Conservation (phyloP, 73 alveolate genomes). For the Paramecium pentaurelia region DNA sequence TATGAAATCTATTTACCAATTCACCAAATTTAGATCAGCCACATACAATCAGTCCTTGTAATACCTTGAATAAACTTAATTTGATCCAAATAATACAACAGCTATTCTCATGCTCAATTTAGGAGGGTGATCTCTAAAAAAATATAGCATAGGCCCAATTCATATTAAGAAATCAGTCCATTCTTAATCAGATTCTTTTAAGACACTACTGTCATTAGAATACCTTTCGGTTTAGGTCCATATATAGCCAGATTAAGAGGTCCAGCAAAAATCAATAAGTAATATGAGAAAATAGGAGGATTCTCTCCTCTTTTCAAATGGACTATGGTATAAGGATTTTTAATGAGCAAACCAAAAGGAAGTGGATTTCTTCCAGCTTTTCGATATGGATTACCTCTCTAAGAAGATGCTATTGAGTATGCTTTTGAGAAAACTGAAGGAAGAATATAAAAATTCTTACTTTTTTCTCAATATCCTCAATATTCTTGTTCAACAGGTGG, state of each 20-base stretch:
- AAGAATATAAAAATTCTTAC: constrained; percentile 62
- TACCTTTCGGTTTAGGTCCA: constrained; percentile 63
- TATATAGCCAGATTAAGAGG: constrained; percentile 59
- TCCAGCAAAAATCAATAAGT: constrained; percentile 55
- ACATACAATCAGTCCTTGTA: neutral
- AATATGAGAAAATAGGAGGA: constrained; percentile 67
- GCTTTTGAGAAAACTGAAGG: constrained; percentile 61
- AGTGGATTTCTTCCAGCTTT: constrained; percentile 67
- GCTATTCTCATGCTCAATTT: constrained; percentile 50
- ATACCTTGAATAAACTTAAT: neutral
- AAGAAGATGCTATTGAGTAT: constrained; percentile 60
- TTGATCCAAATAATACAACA: neutral
- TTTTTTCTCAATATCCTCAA: constrained; percentile 73
- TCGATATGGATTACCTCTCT: constrained; percentile 67
- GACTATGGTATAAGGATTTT: constrained; percentile 72
- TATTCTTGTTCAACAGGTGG: constrained; percentile 77
- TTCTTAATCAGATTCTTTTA: constrained; percentile 44
- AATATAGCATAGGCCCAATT: neutral
- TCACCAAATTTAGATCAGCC: neutral
- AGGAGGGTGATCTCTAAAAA: neutral
- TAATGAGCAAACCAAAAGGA: constrained; percentile 47
- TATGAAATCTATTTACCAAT: neutral
- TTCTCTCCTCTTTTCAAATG: constrained; percentile 71
- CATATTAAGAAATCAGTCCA: constrained; percentile 35
- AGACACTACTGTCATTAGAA: constrained; percentile 51